Percentiles rank a stretch among this genome's conserved stretches.
These are phyloP conservation scores for Scenedesmus sp. DNA, from an alignment of 163 green algal species.

Conservation along the genomic window DNA sequence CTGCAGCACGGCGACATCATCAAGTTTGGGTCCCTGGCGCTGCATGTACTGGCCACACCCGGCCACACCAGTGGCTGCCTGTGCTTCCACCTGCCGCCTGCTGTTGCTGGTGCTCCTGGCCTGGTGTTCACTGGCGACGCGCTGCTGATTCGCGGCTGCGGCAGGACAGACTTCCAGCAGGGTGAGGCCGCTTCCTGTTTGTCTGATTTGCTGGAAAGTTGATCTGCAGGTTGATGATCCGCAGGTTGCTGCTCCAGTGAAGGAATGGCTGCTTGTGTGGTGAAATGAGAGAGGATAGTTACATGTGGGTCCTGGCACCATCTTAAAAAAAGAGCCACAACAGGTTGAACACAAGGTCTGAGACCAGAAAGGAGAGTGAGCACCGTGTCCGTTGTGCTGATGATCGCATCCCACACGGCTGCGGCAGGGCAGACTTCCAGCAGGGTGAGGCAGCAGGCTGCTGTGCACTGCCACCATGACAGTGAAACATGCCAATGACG, in stretches of 20 bases:
- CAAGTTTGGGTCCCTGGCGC: slow-evolving; percentile 51
- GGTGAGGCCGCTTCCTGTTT: background rate
- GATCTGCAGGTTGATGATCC: no score
- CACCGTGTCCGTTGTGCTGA: no score
- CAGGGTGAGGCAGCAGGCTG: slow-evolving; percentile 38
- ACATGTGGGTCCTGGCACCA: no score
- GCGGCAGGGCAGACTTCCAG: slow-evolving; percentile 82
- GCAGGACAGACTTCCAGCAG: slow-evolving; percentile 59
- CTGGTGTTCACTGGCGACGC: slow-evolving; percentile 76
- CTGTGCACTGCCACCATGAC: no score
- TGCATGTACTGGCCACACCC: slow-evolving; percentile 55
- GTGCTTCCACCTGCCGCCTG: background rate
- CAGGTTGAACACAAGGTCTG: no score
- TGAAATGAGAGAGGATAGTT: no score
- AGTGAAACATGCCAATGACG: no score
- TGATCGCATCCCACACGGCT: slow-evolving; percentile 50
- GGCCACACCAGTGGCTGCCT: slow-evolving; percentile 63
- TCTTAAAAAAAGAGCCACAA: no score
- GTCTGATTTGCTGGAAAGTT: no score
- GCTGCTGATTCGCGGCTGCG: slow-evolving; percentile 22
- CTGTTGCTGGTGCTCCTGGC: background rate
- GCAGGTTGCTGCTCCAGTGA: no score
- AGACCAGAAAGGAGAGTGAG: no score
- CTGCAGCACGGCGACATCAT: background rate
- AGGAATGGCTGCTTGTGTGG: no score